Evolutionary conservation across 495 filamentous ascomycete genomes (phyloP), one percentile per base, ranked within the genome.

Genomic region (Cairneyella variabilis): DNA sequence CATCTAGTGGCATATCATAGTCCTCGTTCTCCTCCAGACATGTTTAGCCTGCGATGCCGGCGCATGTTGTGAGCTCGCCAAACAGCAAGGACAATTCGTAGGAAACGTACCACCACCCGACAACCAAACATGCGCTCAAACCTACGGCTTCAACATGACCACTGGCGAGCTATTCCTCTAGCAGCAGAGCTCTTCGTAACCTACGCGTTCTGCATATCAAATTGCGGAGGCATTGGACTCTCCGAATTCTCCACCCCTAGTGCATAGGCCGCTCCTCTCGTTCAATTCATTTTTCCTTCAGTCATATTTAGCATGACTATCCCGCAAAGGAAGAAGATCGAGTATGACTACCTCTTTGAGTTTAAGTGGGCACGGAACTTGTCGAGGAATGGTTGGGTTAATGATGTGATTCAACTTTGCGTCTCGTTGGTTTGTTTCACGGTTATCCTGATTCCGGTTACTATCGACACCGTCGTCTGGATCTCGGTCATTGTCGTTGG

Each of bases 271-370:
- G 38, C 28, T 6, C 58, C 61, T 2, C 39, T 65, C 1, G 28
- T 61, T 26, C 51, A 60, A 26, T 64, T 61, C 51, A 65, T 65
- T 14, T 40, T 65, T 18, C 60, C 63, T 6, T 51, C 57, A 10
- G 57, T 65, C 40, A 58, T 65, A n/a, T 65, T 65, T 45, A 63
- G 60, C 43, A 63, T 63, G 63, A 64, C 61, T 9, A 57, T 65
- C 25, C 63, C 63, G 9, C 62, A 62, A 17, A 40, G 59, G 21
- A 46, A 58, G 28, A 54, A 57, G 30, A 45, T 64, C 27, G 52
- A 60, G 9, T 50, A 26, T 27, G 44, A 58, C 32, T 52, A 52
- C n/a, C 20, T 57, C 17, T 56, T 56, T 27, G 47, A 56, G 6
- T 56, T 49, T 17, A 21, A 56, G 5, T 27, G 18, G 22, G 22